Base-by-base conservation (phyloP, 495 filamentous ascomycete species). In the Penicillium pulvis region DNA sequence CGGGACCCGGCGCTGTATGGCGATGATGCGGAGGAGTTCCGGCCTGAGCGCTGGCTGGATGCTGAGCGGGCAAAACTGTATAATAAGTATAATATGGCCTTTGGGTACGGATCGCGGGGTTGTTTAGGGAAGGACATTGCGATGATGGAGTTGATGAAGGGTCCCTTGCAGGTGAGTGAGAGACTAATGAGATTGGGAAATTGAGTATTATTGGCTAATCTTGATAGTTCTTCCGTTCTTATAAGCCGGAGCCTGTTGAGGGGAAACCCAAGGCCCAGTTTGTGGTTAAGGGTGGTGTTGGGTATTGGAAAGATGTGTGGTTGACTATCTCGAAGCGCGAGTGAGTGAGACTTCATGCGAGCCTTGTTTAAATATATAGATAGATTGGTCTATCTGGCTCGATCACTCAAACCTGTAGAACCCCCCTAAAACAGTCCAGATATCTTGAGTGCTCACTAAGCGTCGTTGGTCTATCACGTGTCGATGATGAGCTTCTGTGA, bases 41-140 rank as follows among this genome's bases (percentile, higher is more conserved):
- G 63, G 28, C 71, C 71, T 10, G 63, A 69, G 51, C 59, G 66
- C 3, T 84, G 81, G 80, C 58, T 83, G 57, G 74, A 79, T 54
- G 17, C 49, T 36, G 75, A 79, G 57, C 68, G 66, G 47, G 72
- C 70, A n/a, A 75, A 73, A 59, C 52, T 73, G 61, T 80, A 75
- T 43, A 81, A 80, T 61, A 83, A 80, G 64, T 77, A 81, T 51
- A 78, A 77, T 42, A 66, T 85, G 57, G 73, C 68, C 1, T 86
- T 86, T 69, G 82, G 82, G 26, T 79, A 79, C 66, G 83, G 83
- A 2, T 64, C 80, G 12, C 69, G 81, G 44, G 72, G 76, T 11
- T 87, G 84, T 62, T 55, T 85, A 49, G 84, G 84, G 0, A 77
- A 68, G 58, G 75, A 79, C 60, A 77, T 87, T 63, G 83, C 83